Evolutionary conservation across 495 filamentous ascomycete genomes (phyloP), one percentile per base, ranked within the genome.

Genomic region (Tuber calosporum): DNA sequence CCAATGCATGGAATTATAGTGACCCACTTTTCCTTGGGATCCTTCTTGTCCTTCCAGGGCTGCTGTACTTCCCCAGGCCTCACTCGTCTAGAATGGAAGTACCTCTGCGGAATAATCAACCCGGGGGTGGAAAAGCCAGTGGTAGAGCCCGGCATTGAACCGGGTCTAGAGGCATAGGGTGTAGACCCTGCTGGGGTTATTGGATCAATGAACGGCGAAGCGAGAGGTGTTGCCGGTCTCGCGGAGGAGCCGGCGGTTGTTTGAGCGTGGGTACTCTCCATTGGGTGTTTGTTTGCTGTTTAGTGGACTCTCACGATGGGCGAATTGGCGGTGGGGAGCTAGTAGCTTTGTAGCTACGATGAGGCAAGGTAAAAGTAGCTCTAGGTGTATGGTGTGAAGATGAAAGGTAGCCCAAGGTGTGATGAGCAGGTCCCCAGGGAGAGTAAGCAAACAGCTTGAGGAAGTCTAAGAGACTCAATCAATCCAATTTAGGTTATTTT

Each of bases 1-100:
- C 92, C 91, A 37, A 91, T 81, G 66, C 92, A 77, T 4, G 91
- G 91, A 41, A 94, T 87, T 72, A 94, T 92, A 34, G 89, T 92
- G 6, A 92, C 89, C 92, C 92, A 94, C 84, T 93, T 93, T 85
- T 93, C 90, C 80, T 87, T 89, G 5, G 91, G 89, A 79, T 94
- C 91, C 70, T 85, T 87, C 75, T 88, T 87, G 30, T 84, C 82
- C 42, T 88, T 79, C 91, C 92, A 94, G 30, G 91, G 89, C 81
- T 89, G 87, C 75, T 92, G 87, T 22, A 90, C 81, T 53, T 91
- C 87, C 53, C 87, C 90, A 81, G 91, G 91, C 81, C 86, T 87
- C 45, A 94, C 84, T 73, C 91, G 83, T 62, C 92, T 84, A 19
- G 91, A 93, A 81, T 90, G 90, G 82, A 94, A 94, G 81, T 91